Evolutionary conservation across 2,329 filamentous ascomycete genomes (phyloP).

Genomic region (Gaeumannomyces tritici): DNA sequence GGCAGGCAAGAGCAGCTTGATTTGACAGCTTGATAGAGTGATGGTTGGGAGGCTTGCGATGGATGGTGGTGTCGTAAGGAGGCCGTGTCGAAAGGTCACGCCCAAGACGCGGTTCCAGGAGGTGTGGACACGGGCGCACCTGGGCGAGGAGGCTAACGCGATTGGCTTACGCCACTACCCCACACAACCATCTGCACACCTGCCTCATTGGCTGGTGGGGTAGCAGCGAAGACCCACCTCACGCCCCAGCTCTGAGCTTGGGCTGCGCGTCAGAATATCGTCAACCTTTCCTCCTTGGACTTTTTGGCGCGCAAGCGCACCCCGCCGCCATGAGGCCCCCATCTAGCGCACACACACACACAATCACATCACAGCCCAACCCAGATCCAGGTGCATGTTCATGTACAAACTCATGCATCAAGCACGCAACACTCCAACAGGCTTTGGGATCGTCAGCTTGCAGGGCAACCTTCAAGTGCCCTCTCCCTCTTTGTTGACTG

Average conservation of each 20-base stretch:
- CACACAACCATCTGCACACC: neutral
- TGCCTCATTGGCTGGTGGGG: neutral
- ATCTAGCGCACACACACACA: neutral
- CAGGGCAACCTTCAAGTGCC: neutral
- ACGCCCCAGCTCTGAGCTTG: no score
- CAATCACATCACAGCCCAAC: neutral
- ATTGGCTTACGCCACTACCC: neutral
- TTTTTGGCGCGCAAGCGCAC: no score
- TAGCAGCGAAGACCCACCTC: neutral
- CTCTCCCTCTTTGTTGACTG: neutral
- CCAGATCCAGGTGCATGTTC: neutral
- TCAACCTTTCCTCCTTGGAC: no score
- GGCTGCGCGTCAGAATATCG: no score
- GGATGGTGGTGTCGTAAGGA: neutral
- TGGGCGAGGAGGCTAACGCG: neutral
- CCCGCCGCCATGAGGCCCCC: neutral
- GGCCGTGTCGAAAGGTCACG: neutral
- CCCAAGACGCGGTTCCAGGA: neutral
- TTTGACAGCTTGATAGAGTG: neutral
- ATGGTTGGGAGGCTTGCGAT: neutral
- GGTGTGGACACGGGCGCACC: neutral
- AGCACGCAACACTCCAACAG: neutral
- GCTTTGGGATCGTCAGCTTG: neutral
- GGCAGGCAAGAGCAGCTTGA: neutral
- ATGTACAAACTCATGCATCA: neutral